Evolutionary conservation across 345 rosid genomes (phyloP).

Genomic region (Aethionema arabicum): DNA sequence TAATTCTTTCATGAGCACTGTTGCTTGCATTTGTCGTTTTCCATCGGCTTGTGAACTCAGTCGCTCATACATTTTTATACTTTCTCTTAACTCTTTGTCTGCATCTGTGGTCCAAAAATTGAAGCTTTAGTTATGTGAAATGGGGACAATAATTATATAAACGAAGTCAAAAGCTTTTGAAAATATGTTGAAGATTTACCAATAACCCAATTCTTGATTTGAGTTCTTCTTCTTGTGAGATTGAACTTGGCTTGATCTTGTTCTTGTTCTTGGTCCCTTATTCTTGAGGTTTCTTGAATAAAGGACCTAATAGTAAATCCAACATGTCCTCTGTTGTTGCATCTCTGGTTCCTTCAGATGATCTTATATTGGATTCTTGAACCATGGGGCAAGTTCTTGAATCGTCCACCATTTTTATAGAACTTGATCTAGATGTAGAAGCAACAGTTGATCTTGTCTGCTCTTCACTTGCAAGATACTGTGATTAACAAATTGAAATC

Average conservation of each 20-base stretch:
- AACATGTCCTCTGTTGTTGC: conserved; percentile 25
- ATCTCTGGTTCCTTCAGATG: conserved; percentile 19
- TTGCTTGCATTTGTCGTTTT: conserved; percentile 36
- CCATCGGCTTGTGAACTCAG: conserved; percentile 36
- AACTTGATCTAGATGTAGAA: too few relatives aligned
- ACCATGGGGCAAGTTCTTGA: conserved; percentile 10
- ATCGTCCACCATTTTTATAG: too few relatives aligned
- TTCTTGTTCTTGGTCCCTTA: neutral
- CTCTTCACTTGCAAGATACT: conserved; percentile 26
- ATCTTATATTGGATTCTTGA: neutral
- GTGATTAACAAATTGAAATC: neutral
- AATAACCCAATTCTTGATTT: neutral
- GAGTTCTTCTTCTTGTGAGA: too few relatives aligned
- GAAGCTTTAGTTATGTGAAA: neutral
- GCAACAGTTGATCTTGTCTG: neutral
- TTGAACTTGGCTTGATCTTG: neutral
- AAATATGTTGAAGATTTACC: neutral
- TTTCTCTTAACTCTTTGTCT: neutral
- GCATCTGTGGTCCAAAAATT: neutral
- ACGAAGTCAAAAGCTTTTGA: neutral
- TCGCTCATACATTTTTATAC: conserved; percentile 22
- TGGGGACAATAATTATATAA: neutral
- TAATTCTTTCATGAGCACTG: conserved; percentile 27
- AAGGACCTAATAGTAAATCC: conserved; percentile 26
- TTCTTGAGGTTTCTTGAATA: conserved; percentile 10